Evolutionary conservation across 2,329 filamentous ascomycete genomes (phyloP).

Genomic region (Leptographium procerum): DNA sequence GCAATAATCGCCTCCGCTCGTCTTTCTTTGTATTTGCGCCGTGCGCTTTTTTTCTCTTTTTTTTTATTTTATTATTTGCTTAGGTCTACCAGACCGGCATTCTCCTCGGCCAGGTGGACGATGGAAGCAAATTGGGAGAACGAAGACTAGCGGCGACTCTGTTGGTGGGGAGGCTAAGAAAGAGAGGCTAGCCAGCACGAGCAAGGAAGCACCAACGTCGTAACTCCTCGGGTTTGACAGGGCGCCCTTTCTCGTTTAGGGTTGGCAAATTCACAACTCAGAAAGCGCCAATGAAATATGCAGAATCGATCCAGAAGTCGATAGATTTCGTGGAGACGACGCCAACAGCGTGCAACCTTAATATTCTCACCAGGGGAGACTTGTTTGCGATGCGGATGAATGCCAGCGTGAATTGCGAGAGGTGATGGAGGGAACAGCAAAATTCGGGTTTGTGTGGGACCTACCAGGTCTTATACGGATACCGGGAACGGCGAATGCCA

Average conservation of each 20-base stretch:
- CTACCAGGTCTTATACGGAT: conserved; percentile 1
- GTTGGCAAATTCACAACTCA: background rate
- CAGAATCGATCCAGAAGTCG: background rate
- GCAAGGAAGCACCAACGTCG: conserved; percentile 1
- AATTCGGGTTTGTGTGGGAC: background rate
- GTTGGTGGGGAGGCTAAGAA: conserved; percentile 1
- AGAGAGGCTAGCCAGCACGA: background rate
- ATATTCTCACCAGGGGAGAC: background rate
- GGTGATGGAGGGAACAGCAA: background rate
- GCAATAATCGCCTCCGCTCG: background rate
- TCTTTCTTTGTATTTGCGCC: background rate
- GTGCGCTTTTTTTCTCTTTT: background rate
- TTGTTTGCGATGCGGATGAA: background rate
- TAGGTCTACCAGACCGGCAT: background rate
- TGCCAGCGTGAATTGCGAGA: background rate
- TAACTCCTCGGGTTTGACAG: conserved; percentile 2
- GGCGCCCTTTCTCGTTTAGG: conserved; percentile 1
- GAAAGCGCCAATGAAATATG: background rate
- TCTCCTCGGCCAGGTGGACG: background rate
- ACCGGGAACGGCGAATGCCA: background rate
- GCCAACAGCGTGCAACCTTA: background rate
- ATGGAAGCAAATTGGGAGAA: conserved; percentile 1
- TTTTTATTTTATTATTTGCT: too few relatives aligned
- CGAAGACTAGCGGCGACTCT: background rate
- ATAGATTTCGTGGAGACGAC: background rate